phyloP scores from a whole-genome alignment of 2,329 filamentous ascomycete species.

The Aphanoascus verrucosus region DNA sequence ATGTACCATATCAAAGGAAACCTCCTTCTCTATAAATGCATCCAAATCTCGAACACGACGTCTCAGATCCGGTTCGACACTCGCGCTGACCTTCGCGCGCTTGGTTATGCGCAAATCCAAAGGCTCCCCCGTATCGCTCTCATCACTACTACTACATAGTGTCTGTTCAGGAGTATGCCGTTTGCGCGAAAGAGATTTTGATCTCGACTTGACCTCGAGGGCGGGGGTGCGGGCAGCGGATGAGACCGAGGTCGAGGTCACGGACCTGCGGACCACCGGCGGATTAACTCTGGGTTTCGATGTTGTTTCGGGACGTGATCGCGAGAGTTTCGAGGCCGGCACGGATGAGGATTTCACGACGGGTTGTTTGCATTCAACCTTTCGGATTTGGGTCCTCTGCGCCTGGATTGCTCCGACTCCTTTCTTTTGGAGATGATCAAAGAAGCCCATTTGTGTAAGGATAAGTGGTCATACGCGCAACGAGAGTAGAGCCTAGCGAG shows the following conservation, averaged over 20 bases:
- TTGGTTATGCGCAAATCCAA: slow-evolving; percentile 32
- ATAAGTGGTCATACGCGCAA: not conserved
- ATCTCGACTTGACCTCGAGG: slow-evolving; percentile 1
- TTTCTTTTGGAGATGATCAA: slow-evolving; percentile 38
- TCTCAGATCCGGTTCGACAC: slow-evolving; percentile 36
- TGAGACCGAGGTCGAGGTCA: not conserved
- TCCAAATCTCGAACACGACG: slow-evolving; percentile 36
- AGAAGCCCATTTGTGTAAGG: slow-evolving; percentile 31
- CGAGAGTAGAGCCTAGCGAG: not conserved
- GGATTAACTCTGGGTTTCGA: not conserved
- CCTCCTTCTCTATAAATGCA: slow-evolving; percentile 35
- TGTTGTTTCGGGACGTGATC: slow-evolving; percentile 8
- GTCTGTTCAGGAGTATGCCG: slow-evolving; percentile 30
- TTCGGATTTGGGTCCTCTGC: slow-evolving; percentile 34
- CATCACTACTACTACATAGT: slow-evolving; percentile 34
- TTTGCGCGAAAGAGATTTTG: slow-evolving; percentile 25
- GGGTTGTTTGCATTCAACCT: slow-evolving; percentile 30
- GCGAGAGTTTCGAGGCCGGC: slow-evolving; percentile 19
- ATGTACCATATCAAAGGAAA: slow-evolving; percentile 38
- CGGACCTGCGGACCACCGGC: slow-evolving; percentile 4
- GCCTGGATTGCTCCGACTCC: slow-evolving; percentile 33
- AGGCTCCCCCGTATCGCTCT: slow-evolving; percentile 32
- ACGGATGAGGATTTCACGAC: slow-evolving; percentile 22
- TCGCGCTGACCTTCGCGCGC: slow-evolving; percentile 31
- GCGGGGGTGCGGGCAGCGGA: not conserved